These are phyloP conservation scores for Colletotrichum sublineola DNA, from an alignment of 2,329 filamentous ascomycete species.

Conservation along the genomic window DNA sequence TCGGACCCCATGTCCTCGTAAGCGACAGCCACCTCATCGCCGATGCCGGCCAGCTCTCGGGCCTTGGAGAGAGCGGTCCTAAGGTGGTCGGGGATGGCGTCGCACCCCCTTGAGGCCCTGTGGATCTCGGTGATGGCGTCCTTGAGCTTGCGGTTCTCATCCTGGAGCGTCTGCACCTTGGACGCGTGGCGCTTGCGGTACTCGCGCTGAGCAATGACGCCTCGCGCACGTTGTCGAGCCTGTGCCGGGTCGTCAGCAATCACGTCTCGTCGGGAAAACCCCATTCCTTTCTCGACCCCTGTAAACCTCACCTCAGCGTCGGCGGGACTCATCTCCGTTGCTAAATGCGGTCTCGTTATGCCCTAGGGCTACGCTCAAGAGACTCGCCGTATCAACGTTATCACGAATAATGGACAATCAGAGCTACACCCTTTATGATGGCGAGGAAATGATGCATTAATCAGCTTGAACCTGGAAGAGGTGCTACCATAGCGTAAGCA, in stretches of 20 bases:
- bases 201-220: slow-evolving; percentile 44
- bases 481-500: no score
- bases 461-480: background rate
- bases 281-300: background rate
- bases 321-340: slow-evolving; percentile 9
- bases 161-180: slow-evolving; percentile 43
- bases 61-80: slow-evolving; percentile 9
- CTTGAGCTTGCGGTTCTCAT: slow-evolving; percentile 43
- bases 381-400: slow-evolving; percentile 10
- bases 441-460: background rate
- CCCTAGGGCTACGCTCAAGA: background rate
- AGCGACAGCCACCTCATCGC: background rate
- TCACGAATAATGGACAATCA: background rate
- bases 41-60: slow-evolving; percentile 18
- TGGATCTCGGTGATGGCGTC: slow-evolving; percentile 32
- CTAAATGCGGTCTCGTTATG: background rate
- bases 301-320: background rate
- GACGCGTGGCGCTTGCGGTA: slow-evolving; percentile 45
- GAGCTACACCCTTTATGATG: background rate
- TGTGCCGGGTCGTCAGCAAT: slow-evolving; percentile 12
- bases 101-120: background rate
- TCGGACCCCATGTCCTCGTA: background rate
- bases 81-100: background rate
- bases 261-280: background rate
- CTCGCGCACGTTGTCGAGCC: slow-evolving; percentile 41